Evolutionary conservation across 2,329 filamentous ascomycete genomes (phyloP), one percentile per base, ranked within the genome.

Genomic region (Cordyceps sp.): DNA sequence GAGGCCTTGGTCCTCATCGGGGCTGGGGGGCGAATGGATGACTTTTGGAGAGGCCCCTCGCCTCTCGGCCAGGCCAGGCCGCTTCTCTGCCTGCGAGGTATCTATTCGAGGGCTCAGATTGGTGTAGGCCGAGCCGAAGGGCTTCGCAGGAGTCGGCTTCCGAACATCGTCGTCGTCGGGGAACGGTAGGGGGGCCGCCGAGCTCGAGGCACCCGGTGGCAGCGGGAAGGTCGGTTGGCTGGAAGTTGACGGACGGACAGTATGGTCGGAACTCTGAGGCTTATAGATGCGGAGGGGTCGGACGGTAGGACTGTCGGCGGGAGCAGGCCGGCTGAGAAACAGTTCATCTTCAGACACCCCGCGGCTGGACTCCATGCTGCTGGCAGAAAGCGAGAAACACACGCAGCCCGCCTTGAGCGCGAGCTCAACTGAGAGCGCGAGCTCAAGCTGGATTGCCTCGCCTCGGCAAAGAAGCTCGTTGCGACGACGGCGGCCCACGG

Each of bases 231-330:
- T 62, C 31, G 68, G 70, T 44, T 72, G 18, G 22, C 10, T 71
- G 47, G 47, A 45, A 26, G 42, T 49, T 24, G 50, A 49, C 8
- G 48, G 55, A 33, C 61, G 59, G 34, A 54, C 49, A 33, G 54
- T 49, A 33, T 72, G 72, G 32, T 64, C 64, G 21, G 76, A 69
- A 36, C 75, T 79, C 44, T 74, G 70, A 35, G 77, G 73, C 55
- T 92, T 92, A 60, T 77, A 78, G 52, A 93, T 92, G 47, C 83
- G 73, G 55, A 93, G 57, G 37, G 85, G 85, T 46, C 81, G 81
- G 43, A 93, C 70, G 14, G 80, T 82, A 36, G 84, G 81, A 45
- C 81, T 84, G 45, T 84, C 74, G 30, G 57, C 57, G 8, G 59
- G 59, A 34, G 58, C 50, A n/a, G 65, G 66, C 31, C 62, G 66